Base-by-base conservation (phyloP, 345 rosid species). In the Ricinus communis region DNA sequence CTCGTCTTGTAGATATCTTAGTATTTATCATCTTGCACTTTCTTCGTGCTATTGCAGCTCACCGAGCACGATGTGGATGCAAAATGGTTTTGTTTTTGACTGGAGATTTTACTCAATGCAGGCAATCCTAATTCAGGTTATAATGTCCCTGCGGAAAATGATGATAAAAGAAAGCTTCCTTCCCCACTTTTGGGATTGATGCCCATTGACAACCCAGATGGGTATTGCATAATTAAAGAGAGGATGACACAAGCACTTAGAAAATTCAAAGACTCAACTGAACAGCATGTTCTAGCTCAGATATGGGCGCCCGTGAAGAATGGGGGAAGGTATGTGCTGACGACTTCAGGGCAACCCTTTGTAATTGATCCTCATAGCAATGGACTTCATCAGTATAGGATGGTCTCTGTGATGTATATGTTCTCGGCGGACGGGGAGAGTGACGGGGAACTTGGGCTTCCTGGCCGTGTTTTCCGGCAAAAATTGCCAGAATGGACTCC, bases 401-500 rank as follows among this genome's bases (percentile, higher is more conserved):
- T 91, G 93, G 88, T 83, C 65, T 94, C 98, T 62, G 67, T 87
- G 66, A 87, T 57, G 81, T 94, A 86, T 66, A 76, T 81, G 87
- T 94, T 94, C 69, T 83, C 95, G 47, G 84, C 84, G 72, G 98
- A 90, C 61, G 87, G 87, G 55, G 96, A 83, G 79, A 84, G 78
- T 38, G 91, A 88, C 36, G 85, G 81, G 46, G 90, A 85, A 74
- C 89, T 86, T 2, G 98, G 98, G 41, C 95, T 94, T 71, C 98
- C 98, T 8, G 98, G 98, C 16, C 96, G 98, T 43, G 98, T 91
- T 83, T 94, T 90, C 85, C 71, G 66, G 78, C 86, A 83, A 46
- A 91, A 88, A 65, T 68, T 90, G 67, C 97, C 98, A 4, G 98
- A 94, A 52, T 94, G 98, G 98, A 91, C 93, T 11, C 98, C 98